Base-by-base conservation (phyloP, 139 green algal species). In the Tetradesmus lagerheimii region DNA sequence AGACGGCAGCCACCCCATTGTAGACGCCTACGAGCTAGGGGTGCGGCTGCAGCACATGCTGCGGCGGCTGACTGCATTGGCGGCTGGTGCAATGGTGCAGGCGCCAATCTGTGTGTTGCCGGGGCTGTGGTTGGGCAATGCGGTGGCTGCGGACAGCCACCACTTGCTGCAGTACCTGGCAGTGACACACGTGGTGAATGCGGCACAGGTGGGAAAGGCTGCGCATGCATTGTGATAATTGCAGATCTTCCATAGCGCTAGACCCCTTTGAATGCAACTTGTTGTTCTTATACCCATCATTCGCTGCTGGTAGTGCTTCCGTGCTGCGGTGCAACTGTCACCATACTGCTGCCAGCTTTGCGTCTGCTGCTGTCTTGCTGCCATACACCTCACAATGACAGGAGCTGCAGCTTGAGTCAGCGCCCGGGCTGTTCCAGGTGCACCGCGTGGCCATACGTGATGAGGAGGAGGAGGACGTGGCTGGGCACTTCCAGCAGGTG, bases 101-200 rank as follows among this genome's bases (percentile, higher is more conserved):
- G 62, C 78, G 50, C 94, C 96, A n/a, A 89, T 47, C 27, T 71
- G 84, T 39, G 88, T 99, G 43, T 50, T 94, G 41, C 92, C 93
- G 0, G 41, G 90, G 6, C 91, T 99, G 29, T 99, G 93, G 89
- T 79, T 99, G 25, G 96, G 96, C 9, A 93, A 92, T 12, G 96
- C 96, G 0, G 95, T 98, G 74, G 93, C 94, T 31, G 95, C 97
- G 1, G 92, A 96, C 94, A 94, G 83, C 50, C 91, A 95, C 75
- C 93, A 97, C 90, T 80, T 97, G 87, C 93, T 99, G 85, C 87
- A 90, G 11, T 94, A 98, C 89, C 92, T 98, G 88, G 96, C 96
- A 71, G 95, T 99, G 89, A 97, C 94, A 0, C 96, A 99, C 90
- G 92, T 99, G 47, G 87, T 99, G 14, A 99, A 98, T 62, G 94